Conservation (phyloP, 371 early-diverging fungal species). For the Chytridium lagenaria region DNA sequence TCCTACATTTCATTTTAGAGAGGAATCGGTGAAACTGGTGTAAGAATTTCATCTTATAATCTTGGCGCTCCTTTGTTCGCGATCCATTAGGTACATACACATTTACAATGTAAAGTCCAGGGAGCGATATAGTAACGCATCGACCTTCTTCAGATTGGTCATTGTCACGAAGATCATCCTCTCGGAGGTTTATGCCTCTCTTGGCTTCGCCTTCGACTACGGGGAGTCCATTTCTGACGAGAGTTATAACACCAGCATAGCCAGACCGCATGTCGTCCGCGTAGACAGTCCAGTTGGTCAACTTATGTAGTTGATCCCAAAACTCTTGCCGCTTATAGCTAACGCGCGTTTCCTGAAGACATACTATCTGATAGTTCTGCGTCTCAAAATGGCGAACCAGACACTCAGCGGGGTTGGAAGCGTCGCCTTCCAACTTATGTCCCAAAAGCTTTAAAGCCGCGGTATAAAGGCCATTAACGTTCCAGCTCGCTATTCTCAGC, state of each 20-base stretch:
- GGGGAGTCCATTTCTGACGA: neutral
- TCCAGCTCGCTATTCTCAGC: too few relatives aligned
- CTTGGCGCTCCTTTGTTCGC: slow-evolving; percentile 10
- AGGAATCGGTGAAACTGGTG: neutral
- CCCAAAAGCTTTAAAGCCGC: too few relatives aligned
- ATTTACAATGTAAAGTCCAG: slow-evolving; percentile 9
- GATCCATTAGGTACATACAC: slow-evolving; percentile 32
- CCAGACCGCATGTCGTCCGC: neutral
- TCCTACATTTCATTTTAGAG: slow-evolving; percentile 18
- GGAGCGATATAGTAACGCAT: neutral
- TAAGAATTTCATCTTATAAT: slow-evolving; percentile 25
- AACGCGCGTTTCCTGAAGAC: slow-evolving; percentile 7
- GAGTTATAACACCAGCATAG: neutral
- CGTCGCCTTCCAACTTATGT: too few relatives aligned
- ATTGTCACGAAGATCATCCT: neutral
- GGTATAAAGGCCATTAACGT: too few relatives aligned
- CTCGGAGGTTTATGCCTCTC: neutral
- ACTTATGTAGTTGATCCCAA: neutral
- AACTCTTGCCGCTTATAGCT: neutral
- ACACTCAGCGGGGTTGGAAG: too few relatives aligned
- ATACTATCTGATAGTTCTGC: neutral
- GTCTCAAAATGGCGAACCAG: neutral
- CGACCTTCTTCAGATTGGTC: slow-evolving; percentile 4
- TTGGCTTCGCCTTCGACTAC: neutral
- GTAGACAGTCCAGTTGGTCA: neutral